Conservation (phyloP, 257 asterid genomes). For the Thymus quinquecostatus region DNA sequence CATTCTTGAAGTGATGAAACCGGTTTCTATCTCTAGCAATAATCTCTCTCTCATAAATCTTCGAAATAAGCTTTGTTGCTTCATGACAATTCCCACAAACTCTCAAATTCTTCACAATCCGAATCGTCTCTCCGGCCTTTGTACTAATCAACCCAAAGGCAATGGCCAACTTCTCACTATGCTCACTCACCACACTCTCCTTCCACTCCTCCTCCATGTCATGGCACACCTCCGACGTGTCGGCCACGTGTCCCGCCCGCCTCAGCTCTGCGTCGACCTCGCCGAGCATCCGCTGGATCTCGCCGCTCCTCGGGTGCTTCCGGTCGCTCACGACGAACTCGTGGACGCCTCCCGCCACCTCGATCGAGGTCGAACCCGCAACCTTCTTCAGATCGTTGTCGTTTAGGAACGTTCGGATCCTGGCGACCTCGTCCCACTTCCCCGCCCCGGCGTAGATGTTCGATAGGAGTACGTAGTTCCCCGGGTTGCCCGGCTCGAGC, state of each 20-base stretch:
- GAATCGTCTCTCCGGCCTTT: conserved; percentile 39
- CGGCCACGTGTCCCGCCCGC: conserved; percentile 38
- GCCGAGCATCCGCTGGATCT: conserved; percentile 43
- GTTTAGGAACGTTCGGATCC: conserved; percentile 42
- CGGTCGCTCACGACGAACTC: conserved; percentile 57
- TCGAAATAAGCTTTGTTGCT: conserved; percentile 49
- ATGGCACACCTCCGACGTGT: conserved; percentile 53
- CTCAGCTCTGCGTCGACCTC: conserved; percentile 42
- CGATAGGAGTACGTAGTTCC: conserved; percentile 41
- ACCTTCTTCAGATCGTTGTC: conserved; percentile 52
- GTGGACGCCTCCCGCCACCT: conserved; percentile 43
- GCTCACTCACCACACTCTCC: conserved; percentile 47
- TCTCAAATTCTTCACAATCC: conserved; percentile 48
- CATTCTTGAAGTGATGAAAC: conserved; percentile 56
- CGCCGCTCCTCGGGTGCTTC: conserved; percentile 38
- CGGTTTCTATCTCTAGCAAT: conserved; percentile 47
- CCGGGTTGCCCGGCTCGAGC: conserved; percentile 45
- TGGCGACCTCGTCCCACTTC: conserved; percentile 52
- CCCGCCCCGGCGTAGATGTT: conserved; percentile 50
- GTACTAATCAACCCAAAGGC: conserved; percentile 53
- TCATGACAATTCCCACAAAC: conserved; percentile 51
- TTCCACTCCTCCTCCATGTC: conserved; percentile 50
- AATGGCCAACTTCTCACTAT: conserved; percentile 54
- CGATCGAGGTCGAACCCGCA: conserved; percentile 56
- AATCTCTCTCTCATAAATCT: conserved; percentile 44